Evolutionary conservation across 148 eudicot genomes (phyloP).

Genomic region (Oxyria digyna): DNA sequence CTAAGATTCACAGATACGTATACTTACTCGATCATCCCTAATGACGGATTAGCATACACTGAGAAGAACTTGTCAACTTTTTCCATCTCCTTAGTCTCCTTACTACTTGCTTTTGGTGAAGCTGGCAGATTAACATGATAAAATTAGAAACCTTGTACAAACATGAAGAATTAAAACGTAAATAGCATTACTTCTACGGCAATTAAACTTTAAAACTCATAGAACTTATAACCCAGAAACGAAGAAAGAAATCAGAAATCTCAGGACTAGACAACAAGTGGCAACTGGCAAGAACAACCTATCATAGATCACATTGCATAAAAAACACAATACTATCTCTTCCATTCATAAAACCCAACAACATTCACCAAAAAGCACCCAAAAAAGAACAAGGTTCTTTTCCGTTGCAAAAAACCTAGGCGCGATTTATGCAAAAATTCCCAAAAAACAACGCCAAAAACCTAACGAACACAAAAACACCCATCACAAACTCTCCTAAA

Average conservation of each 20-base stretch:
- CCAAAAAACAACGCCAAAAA: neutral
- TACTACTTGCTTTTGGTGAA: slow-evolving; percentile 53
- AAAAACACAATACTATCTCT: neutral
- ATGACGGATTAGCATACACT: slow-evolving; percentile 48
- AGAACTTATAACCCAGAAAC: neutral
- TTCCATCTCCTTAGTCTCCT: slow-evolving; percentile 73
- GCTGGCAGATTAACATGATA: slow-evolving; percentile 27
- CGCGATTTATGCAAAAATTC: neutral
- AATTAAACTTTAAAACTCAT: neutral
- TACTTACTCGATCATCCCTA: slow-evolving; percentile 80
- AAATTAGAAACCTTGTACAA: neutral
- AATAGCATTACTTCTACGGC: neutral
- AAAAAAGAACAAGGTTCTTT: neutral
- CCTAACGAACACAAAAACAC: too few relatives aligned
- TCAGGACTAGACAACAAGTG: neutral
- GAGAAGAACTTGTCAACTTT: slow-evolving; percentile 62
- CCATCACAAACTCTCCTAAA: neutral
- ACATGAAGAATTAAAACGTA: neutral
- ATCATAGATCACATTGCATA: neutral
- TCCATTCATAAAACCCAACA: neutral
- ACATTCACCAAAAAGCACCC: neutral
- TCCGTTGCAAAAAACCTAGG: neutral
- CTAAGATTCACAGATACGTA: neutral
- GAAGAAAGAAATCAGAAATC: neutral
- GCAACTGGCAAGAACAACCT: neutral